Evolutionary conservation across 768 basidiomycete species (phyloP).

Genomic region (Gymnopilus dilepis): DNA sequence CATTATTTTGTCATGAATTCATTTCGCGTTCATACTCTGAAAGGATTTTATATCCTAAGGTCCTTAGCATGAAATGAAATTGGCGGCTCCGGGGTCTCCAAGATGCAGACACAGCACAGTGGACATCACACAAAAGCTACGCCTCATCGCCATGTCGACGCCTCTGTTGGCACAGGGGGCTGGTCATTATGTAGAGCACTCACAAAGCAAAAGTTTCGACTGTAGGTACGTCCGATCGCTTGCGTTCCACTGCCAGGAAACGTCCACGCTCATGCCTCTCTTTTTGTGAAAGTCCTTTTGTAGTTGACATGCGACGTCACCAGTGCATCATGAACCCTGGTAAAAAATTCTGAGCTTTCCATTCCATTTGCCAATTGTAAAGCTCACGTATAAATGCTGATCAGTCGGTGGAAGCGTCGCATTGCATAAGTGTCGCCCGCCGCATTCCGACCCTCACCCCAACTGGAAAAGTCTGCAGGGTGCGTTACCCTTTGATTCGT

Average conservation of each 20-base stretch:
- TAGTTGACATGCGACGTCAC: neutral
- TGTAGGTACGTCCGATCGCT: neutral
- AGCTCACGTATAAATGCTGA: neutral
- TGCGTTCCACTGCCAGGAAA: neutral
- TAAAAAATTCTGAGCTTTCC: neutral
- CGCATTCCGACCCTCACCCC: constrained; percentile 3
- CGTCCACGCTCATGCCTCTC: neutral
- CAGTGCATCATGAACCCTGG: neutral
- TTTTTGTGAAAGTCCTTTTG: constrained; percentile 1
- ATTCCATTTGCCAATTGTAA: constrained; percentile 3
- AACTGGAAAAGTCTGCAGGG: neutral
- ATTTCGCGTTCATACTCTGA: neutral
- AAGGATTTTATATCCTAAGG: neutral
- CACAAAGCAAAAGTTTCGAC: neutral
- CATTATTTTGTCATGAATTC: constrained; percentile 1
- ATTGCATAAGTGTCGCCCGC: neutral
- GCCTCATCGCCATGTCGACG: neutral
- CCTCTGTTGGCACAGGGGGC: neutral
- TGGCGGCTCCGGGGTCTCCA: neutral
- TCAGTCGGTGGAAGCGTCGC: neutral
- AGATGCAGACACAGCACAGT: neutral
- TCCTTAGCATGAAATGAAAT: neutral
- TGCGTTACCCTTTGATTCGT: constrained; percentile 4
- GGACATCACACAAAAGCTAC: neutral
- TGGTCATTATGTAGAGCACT: neutral